These are phyloP conservation scores for Calonectria leucothoes DNA, from an alignment of 2,329 filamentous ascomycete species.

Conservation along the genomic window DNA sequence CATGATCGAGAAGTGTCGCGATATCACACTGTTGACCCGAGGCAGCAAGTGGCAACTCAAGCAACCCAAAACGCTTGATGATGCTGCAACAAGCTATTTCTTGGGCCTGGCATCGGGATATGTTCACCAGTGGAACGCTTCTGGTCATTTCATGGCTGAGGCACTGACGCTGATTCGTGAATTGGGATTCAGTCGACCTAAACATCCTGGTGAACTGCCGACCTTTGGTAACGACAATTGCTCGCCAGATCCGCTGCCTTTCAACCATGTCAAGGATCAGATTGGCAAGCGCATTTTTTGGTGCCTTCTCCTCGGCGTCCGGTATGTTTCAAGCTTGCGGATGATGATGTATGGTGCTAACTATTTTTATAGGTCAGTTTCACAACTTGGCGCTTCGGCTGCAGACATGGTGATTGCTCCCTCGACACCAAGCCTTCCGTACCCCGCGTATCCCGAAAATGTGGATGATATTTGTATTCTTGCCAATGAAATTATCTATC, in stretches of 20 bases:
- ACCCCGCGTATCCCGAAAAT: conserved; percentile 83
- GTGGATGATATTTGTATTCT: conserved; percentile 88
- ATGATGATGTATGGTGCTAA: conserved; percentile 20
- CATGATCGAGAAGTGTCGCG: conserved; percentile 77
- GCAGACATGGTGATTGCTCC: conserved; percentile 81
- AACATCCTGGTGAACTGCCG: conserved; percentile 51
- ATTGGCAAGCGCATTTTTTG: conserved; percentile 86
- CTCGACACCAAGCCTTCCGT: conserved; percentile 78
- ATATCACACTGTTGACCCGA: conserved; percentile 75
- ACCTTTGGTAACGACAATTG: conserved; percentile 54
- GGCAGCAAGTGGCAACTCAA: conserved; percentile 64
- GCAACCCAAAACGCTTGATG: conserved; percentile 61
- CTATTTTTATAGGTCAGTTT: conserved; percentile 70
- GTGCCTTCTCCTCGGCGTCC: conserved; percentile 80
- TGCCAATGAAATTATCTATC: conserved; percentile 75
- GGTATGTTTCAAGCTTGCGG: conserved; percentile 54
- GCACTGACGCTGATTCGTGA: conserved; percentile 76
- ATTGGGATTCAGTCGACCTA: conserved; percentile 72
- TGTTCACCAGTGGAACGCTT: conserved; percentile 74
- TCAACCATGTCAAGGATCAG: conserved; percentile 79
- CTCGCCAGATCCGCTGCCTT: conserved; percentile 56
- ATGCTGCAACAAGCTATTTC: conserved; percentile 81
- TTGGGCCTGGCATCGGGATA: conserved; percentile 75
- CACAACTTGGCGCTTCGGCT: conserved; percentile 79
- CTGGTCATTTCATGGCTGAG: conserved; percentile 79